A percentile compares a stretch with the other conserved stretches of the same genome.
These are phyloP conservation scores for Colletotrichum melonis DNA, from an alignment of 2,329 filamentous ascomycete species.

Conservation along the genomic window DNA sequence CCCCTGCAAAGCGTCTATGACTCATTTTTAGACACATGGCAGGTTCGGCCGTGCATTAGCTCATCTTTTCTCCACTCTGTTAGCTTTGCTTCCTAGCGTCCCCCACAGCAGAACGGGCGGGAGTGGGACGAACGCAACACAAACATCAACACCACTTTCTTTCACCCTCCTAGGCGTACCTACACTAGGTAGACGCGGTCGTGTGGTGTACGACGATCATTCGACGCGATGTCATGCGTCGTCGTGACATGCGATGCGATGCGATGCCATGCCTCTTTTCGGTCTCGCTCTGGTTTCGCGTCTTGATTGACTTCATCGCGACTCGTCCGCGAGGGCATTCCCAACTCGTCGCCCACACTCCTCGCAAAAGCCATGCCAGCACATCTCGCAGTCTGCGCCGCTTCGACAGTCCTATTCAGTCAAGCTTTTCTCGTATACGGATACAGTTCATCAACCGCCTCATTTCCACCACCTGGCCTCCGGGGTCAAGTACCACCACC, in stretches of 20 bases:
- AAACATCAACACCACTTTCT: slow-evolving; percentile 27
- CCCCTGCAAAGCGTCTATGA: slow-evolving; percentile 42
- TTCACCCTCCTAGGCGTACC: neutral
- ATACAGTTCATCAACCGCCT: slow-evolving; percentile 1
- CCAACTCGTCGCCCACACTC: slow-evolving; percentile 18
- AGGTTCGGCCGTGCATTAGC: slow-evolving; percentile 29
- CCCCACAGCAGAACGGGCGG: neutral
- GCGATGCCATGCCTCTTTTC: neutral
- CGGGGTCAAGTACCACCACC: neutral
- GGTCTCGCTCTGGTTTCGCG: neutral
- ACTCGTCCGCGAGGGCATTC: slow-evolving; percentile 36
- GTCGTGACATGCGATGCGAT: slow-evolving; percentile 23
- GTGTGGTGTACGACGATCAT: neutral
- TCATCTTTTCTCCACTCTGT: neutral
- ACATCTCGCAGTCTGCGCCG: slow-evolving; percentile 23
- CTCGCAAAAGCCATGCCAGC: neutral
- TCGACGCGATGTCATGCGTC: slow-evolving; percentile 35
- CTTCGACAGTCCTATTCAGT: neutral
- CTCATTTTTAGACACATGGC: slow-evolving; percentile 48
- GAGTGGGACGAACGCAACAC: slow-evolving; percentile 20
- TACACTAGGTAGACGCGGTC: neutral
- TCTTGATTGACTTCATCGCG: slow-evolving; percentile 10
- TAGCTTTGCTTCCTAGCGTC: slow-evolving; percentile 11
- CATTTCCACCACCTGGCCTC: slow-evolving; percentile 5
- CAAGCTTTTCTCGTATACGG: neutral